Evolutionary conservation across 129 eudicot genomes (phyloP).

Genomic region (Apium graveolens): DNA sequence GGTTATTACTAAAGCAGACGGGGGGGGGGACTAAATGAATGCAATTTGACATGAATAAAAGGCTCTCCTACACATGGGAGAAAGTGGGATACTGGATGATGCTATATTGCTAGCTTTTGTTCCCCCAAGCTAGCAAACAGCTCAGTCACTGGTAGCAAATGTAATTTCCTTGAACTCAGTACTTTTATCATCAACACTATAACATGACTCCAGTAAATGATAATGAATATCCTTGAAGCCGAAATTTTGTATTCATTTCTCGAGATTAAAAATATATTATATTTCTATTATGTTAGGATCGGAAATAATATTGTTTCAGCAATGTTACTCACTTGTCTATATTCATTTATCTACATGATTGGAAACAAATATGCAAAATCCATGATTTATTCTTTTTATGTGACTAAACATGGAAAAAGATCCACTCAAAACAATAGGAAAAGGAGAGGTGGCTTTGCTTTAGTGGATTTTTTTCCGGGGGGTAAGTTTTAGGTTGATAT

Average conservation of each 20-base stretch:
- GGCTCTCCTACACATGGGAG: conserved; percentile 14
- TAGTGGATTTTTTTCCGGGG: neutral
- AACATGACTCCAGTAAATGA: too few relatives aligned
- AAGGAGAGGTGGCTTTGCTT: neutral
- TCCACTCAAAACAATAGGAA: neutral
- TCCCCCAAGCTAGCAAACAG: neutral
- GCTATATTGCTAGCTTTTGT: neutral
- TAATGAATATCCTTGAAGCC: too few relatives aligned
- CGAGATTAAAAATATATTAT: too few relatives aligned
- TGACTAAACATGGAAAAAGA: neutral
- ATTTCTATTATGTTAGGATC: too few relatives aligned
- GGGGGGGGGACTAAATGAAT: neutral
- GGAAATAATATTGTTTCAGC: too few relatives aligned
- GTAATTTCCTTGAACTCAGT: neutral
- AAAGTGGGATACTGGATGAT: neutral
- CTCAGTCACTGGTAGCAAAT: neutral
- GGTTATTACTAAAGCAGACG: neutral
- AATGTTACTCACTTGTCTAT: too few relatives aligned
- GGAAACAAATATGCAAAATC: neutral
- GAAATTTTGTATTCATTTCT: too few relatives aligned
- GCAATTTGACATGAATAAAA: conserved; percentile 13
- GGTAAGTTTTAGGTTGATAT: neutral
- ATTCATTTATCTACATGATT: too few relatives aligned
- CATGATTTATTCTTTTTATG: neutral
- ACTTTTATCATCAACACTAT: too few relatives aligned